Conservation (phyloP, 495 filamentous ascomycete genomes). For the Acidomyces sp. region DNA sequence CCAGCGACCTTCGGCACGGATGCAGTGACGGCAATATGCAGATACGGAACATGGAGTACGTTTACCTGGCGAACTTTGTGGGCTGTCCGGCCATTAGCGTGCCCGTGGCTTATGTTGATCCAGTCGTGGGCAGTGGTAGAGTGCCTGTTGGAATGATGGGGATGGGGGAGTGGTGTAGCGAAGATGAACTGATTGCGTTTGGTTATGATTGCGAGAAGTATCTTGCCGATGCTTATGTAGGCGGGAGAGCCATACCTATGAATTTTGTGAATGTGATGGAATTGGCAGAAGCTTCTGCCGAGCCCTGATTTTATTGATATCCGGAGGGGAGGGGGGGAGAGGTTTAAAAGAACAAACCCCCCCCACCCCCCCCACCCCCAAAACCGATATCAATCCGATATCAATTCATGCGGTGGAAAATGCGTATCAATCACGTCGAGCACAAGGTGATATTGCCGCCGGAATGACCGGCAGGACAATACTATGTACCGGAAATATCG, state of each 20-base stretch:
- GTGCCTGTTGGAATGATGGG: constrained; percentile 81
- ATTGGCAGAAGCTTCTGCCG: too few species aligned
- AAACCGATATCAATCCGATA: too few species aligned
- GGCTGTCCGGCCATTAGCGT: constrained; percentile 68
- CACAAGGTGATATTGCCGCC: too few species aligned
- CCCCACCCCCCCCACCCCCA: too few species aligned
- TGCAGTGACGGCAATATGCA: constrained; percentile 59
- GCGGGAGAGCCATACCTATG: constrained; percentile 29
- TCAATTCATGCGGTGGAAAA: too few species aligned
- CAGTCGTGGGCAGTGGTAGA: constrained; percentile 35
- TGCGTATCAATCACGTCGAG: too few species aligned
- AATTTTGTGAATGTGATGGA: constrained; percentile 36
- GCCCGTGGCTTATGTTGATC: constrained; percentile 58
- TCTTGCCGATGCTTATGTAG: constrained; percentile 31
- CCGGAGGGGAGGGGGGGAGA: too few species aligned
- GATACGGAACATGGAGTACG: constrained; percentile 74
- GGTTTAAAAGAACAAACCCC: too few species aligned
- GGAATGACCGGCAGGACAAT: too few species aligned
- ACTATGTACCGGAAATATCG: too few species aligned
- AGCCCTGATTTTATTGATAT: too few species aligned
- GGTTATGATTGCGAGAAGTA: constrained; percentile 55
- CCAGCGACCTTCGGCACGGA: constrained; percentile 47
- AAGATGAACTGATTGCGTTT: constrained; percentile 65
- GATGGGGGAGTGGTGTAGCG: constrained; percentile 76
- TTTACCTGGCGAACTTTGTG: constrained; percentile 71